A percentile compares a stretch with the other conserved stretches of the same genome.
Evolutionary conservation across 2,329 filamentous ascomycete genomes (phyloP).

Genomic region (Kalaharituber pfeilii): DNA sequence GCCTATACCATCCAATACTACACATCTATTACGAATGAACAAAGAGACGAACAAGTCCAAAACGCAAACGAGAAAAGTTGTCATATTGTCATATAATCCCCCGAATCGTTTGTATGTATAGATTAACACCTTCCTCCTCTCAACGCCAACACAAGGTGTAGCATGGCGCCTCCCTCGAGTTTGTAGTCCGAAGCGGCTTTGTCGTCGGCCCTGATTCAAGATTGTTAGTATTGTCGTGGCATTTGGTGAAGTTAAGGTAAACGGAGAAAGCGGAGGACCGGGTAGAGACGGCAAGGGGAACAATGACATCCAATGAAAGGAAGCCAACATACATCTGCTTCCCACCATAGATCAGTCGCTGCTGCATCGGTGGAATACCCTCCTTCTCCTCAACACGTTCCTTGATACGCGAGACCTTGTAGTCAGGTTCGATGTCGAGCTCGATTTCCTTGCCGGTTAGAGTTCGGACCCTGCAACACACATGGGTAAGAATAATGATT

Average conservation of each 20-base stretch:
- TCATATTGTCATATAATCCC: too few species aligned
- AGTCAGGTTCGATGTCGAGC: constrained; percentile 84
- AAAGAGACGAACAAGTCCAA: background rate
- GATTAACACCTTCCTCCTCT: constrained; percentile 46
- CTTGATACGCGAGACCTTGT: constrained; percentile 94
- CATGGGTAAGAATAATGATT: background rate
- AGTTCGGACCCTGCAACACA: constrained; percentile 60
- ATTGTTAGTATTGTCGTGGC: background rate
- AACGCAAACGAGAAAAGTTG: background rate
- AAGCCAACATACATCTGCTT: constrained; percentile 68
- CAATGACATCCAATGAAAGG: background rate
- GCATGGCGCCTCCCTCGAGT: constrained; percentile 77
- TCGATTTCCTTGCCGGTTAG: constrained; percentile 98
- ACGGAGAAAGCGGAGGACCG: background rate
- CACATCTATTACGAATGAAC: background rate
- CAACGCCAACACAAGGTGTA: constrained; percentile 89
- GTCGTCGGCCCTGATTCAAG: constrained; percentile 61
- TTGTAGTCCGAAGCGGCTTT: constrained; percentile 82
- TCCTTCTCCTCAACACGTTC: constrained; percentile 99
- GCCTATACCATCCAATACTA: background rate
- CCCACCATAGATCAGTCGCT: constrained; percentile 86
- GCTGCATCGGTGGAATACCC: constrained; percentile 90
- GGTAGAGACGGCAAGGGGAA: background rate
- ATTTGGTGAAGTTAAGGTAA: background rate
- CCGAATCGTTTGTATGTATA: constrained; percentile 19